phyloP scores from a whole-genome alignment of 2,329 filamentous ascomycete genomes.

The Aspergillus intermedius region DNA sequence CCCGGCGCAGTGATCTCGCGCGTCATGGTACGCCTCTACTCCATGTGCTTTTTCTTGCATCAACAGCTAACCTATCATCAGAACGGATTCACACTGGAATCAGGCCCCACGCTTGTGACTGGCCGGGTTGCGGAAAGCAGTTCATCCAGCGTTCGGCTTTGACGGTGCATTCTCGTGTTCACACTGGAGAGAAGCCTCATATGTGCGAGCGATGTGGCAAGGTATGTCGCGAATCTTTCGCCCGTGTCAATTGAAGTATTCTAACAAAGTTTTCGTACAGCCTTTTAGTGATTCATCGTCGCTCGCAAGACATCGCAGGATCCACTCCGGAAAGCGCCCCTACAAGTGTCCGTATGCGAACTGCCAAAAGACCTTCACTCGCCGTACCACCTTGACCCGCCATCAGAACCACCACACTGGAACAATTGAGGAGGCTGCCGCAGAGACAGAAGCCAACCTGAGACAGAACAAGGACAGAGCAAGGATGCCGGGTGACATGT shows the following conservation, averaged over 20 bases:
- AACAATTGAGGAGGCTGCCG: constrained; percentile 87
- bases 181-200: constrained; percentile 97
- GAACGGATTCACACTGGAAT: constrained; percentile 93
- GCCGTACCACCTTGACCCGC: constrained; percentile 86
- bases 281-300: constrained; percentile 96
- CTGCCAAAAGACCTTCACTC: constrained; percentile 97
- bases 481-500: constrained; percentile 33
- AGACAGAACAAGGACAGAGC: constrained; percentile 47
- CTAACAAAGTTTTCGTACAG: constrained; percentile 42
- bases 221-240: constrained; percentile 47
- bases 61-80: constrained; percentile 32
- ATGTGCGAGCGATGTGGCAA: constrained; percentile 96
- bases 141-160: constrained; percentile 96
- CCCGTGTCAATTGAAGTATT: background rate
- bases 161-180: constrained; percentile 90
- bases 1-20: constrained; percentile 84
- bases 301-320: constrained; percentile 83
- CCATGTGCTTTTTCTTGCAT: background rate
- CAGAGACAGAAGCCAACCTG: constrained; percentile 78
- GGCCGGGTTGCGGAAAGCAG: constrained; percentile 80
- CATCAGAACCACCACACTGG: constrained; percentile 96
- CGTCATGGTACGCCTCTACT: constrained; percentile 69
- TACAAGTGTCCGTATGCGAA: constrained; percentile 98
- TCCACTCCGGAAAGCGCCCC: constrained; percentile 89
- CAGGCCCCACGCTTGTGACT: constrained; percentile 87